These are phyloP conservation scores for Neurospora intermedia DNA, from an alignment of 495 filamentous ascomycete species.

Conservation along the genomic window DNA sequence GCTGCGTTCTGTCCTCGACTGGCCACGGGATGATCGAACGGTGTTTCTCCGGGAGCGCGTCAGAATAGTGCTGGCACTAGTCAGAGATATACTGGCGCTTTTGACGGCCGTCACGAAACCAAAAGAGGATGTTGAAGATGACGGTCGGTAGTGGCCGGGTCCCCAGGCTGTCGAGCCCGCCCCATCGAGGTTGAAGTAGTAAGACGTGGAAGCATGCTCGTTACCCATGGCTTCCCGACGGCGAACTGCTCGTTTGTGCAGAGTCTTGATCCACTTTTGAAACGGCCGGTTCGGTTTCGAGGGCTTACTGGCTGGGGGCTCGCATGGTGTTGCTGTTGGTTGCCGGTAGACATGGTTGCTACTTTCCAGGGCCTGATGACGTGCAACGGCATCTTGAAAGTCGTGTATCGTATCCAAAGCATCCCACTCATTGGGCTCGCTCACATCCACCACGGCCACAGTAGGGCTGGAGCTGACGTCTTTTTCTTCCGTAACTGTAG, in stretches of 20 bases:
- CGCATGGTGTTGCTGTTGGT: background rate
- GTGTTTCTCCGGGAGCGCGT: slow-evolving; percentile 46
- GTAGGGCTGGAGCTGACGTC: background rate
- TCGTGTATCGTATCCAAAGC: slow-evolving; percentile 34
- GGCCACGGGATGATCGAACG: slow-evolving; percentile 40
- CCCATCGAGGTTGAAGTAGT: slow-evolving; percentile 21
- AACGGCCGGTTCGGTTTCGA: slow-evolving; percentile 30
- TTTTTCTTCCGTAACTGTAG: background rate
- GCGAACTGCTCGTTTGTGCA: slow-evolving; percentile 37
- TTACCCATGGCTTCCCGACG: slow-evolving; percentile 22
- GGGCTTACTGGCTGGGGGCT: background rate
- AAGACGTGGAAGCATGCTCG: slow-evolving; percentile 29
- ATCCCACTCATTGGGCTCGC: slow-evolving; percentile 20
- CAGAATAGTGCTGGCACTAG: slow-evolving; percentile 50
- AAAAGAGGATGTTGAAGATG: slow-evolving; percentile 60
- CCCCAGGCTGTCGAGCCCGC: slow-evolving; percentile 11
- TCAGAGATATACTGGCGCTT: slow-evolving; percentile 62
- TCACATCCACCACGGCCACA: slow-evolving; percentile 8
- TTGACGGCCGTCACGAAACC: slow-evolving; percentile 64
- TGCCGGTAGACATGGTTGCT: slow-evolving; percentile 16
- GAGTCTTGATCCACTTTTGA: slow-evolving; percentile 47
- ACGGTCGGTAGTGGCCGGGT: slow-evolving; percentile 38
- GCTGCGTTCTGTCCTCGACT: slow-evolving; percentile 49
- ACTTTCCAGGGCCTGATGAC: slow-evolving; percentile 16
- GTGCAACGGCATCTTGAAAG: slow-evolving; percentile 21